Conservation (phyloP, 2,329 filamentous ascomycete species). For the Teratosphaeria zuluensis region DNA sequence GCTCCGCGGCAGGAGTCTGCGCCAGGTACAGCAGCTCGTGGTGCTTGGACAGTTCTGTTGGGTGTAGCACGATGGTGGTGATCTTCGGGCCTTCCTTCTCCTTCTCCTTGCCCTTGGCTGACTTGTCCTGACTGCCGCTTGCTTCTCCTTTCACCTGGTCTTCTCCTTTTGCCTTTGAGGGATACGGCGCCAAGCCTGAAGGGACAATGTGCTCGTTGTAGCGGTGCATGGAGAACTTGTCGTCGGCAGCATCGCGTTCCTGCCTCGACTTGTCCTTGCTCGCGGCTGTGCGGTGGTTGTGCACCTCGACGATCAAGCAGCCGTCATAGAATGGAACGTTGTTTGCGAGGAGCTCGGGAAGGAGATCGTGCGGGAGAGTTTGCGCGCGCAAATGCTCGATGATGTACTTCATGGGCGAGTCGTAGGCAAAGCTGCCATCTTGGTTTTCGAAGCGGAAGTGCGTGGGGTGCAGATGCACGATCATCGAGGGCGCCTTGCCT, state of each 20-base stretch:
- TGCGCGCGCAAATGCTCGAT: slow-evolving; percentile 66
- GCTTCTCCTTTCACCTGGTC: slow-evolving; percentile 29
- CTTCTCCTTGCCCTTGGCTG: slow-evolving; percentile 37
- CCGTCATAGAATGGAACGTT: slow-evolving; percentile 82
- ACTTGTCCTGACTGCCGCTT: slow-evolving; percentile 8
- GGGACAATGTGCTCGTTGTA: slow-evolving; percentile 84
- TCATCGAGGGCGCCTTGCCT: slow-evolving; percentile 65
- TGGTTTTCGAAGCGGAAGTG: slow-evolving; percentile 92
- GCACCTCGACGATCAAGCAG: slow-evolving; percentile 87
- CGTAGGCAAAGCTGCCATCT: slow-evolving; percentile 84
- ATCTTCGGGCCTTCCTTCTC: slow-evolving; percentile 45
- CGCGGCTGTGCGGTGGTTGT: slow-evolving; percentile 68
- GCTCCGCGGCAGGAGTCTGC: slow-evolving; percentile 51
- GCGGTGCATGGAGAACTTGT: slow-evolving; percentile 81
- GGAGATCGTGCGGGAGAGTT: slow-evolving; percentile 80
- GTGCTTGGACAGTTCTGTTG: slow-evolving; percentile 66
- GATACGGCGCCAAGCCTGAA: slow-evolving; percentile 73
- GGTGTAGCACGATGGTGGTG: slow-evolving; percentile 72
- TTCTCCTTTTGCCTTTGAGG: slow-evolving; percentile 24
- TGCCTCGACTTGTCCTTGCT: slow-evolving; percentile 34
- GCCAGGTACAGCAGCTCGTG: slow-evolving; percentile 69
- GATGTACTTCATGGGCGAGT: slow-evolving; percentile 77
- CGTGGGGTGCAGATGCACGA: slow-evolving; percentile 73
- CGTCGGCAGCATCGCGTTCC: slow-evolving; percentile 46
- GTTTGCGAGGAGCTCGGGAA: slow-evolving; percentile 63